A percentile compares a stretch with the other conserved stretches of the same genome.
Conservation (phyloP, 805 yeast genomes). For the Blastobotrys robertii region DNA sequence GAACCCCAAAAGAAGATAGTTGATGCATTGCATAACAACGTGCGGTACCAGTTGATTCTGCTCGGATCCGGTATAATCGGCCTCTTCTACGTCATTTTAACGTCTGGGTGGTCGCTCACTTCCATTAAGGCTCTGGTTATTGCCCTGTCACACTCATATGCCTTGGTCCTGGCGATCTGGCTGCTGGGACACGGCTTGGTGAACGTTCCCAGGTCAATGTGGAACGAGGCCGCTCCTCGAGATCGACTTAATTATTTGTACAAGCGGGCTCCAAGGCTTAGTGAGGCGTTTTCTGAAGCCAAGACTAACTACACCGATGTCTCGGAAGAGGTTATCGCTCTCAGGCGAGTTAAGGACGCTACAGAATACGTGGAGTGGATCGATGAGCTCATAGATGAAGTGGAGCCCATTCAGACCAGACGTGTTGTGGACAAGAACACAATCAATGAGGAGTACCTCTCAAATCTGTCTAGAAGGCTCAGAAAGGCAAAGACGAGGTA, state of each 20-base stretch:
- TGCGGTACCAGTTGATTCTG: conserved; percentile 52
- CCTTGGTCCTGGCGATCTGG: conserved; percentile 69
- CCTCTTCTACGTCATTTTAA: conserved; percentile 47
- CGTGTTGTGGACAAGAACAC: conserved; percentile 15
- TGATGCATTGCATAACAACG: conserved; percentile 48
- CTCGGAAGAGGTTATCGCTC: conserved; percentile 45
- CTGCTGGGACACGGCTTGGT: conserved; percentile 76
- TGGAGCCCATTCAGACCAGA: conserved; percentile 16
- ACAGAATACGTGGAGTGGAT: conserved; percentile 56
- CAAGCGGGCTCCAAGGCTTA: conserved; percentile 43
- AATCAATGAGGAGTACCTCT: conserved; percentile 35
- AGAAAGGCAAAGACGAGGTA: conserved; percentile 43
- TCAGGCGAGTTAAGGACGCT: conserved; percentile 39
- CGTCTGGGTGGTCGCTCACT: conserved; percentile 43
- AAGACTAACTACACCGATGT: conserved; percentile 53
- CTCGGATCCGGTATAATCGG: conserved; percentile 45
- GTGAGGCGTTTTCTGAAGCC: conserved; percentile 56
- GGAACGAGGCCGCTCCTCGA: conserved; percentile 29
- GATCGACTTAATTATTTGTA: conserved; percentile 34
- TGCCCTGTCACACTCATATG: conserved; percentile 68
- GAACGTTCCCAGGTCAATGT: conserved; percentile 47
- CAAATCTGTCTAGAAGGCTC: conserved; percentile 42
- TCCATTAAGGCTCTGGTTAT: conserved; percentile 59
- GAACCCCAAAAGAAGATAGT: conserved; percentile 36
- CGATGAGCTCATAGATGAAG: conserved; percentile 41